A percentile compares a stretch with the other conserved stretches of the same genome.
Conservation (phyloP, 2,329 filamentous ascomycete genomes). For the Sporothrix schenckii region DNA sequence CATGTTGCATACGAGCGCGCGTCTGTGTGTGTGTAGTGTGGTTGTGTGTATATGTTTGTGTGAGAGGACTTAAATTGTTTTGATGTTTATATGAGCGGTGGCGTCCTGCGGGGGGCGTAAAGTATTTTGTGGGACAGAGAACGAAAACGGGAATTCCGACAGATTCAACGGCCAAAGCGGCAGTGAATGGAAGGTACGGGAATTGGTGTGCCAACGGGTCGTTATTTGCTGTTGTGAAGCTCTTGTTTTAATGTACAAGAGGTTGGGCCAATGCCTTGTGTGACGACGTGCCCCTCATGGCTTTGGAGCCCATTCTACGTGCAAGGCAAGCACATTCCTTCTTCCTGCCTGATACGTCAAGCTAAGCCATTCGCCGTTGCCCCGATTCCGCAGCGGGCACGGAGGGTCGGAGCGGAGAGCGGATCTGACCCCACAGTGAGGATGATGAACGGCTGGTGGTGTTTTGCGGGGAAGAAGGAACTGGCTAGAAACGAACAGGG, state of each 20-base stretch:
- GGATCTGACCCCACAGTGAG: not conserved
- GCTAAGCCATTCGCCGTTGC: not conserved
- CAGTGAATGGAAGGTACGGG: not conserved
- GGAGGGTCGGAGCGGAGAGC: conserved; percentile 10
- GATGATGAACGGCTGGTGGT: not conserved
- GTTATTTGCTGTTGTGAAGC: not conserved
- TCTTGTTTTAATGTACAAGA: conserved; percentile 2
- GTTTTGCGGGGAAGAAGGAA: not conserved
- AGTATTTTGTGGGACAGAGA: not conserved
- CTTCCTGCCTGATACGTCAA: not conserved
- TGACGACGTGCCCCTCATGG: not conserved
- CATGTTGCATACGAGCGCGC: not conserved
- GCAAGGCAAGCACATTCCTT: too few species aligned
- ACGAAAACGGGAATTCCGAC: not conserved
- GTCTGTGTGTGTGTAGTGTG: not conserved
- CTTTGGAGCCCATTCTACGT: not conserved
- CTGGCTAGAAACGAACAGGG: not conserved
- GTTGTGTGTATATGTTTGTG: not conserved
- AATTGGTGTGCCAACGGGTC: not conserved
- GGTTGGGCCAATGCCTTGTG: not conserved
- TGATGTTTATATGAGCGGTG: not conserved
- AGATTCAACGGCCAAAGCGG: too few species aligned
- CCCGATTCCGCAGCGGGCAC: not conserved
- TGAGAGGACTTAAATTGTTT: not conserved
- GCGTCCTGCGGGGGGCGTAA: not conserved